Evolutionary conservation across 768 basidiomycete species (phyloP).

Genomic region (Russula earlei): DNA sequence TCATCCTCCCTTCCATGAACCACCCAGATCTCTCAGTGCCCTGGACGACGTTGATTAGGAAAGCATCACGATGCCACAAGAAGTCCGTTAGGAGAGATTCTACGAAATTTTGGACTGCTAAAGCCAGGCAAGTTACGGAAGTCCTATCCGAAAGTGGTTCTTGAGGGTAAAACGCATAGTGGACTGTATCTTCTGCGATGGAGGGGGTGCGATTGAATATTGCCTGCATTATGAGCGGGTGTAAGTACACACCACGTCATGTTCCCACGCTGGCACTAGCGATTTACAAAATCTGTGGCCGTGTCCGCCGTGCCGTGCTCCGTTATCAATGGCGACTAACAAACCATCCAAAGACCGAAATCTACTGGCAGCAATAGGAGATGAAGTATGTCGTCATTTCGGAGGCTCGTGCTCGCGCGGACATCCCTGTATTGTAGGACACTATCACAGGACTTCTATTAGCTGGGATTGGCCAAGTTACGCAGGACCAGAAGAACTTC

Average conservation of each 20-base stretch:
- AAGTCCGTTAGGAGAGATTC: conserved; percentile 48
- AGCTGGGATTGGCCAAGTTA: conserved; percentile 90
- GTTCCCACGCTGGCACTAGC: conserved; percentile 7
- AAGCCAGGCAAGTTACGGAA: conserved; percentile 54
- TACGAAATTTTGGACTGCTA: conserved; percentile 52
- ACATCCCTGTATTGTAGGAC: conserved; percentile 48
- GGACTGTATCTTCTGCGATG: conserved; percentile 79
- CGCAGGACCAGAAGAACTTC: conserved; percentile 93
- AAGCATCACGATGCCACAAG: conserved; percentile 79
- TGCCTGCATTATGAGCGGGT: conserved; percentile 4
- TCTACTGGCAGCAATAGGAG: conserved; percentile 92
- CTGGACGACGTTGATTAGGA: conserved; percentile 60
- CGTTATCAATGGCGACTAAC: conserved; percentile 37
- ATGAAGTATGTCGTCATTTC: conserved; percentile 55
- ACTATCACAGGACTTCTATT: conserved; percentile 93
- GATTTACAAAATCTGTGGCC: no score
- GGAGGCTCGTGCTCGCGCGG: background rate
- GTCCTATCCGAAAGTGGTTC: conserved; percentile 43
- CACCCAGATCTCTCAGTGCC: conserved; percentile 40
- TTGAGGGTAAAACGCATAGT: conserved; percentile 64
- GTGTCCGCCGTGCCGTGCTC: no score
- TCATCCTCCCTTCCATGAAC: conserved; percentile 72
- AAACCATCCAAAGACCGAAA: conserved; percentile 68
- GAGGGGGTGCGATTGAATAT: conserved; percentile 67
- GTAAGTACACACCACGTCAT: background rate